Base-by-base conservation (phyloP, 2,329 filamentous ascomycete genomes). In the Nemania sp. region DNA sequence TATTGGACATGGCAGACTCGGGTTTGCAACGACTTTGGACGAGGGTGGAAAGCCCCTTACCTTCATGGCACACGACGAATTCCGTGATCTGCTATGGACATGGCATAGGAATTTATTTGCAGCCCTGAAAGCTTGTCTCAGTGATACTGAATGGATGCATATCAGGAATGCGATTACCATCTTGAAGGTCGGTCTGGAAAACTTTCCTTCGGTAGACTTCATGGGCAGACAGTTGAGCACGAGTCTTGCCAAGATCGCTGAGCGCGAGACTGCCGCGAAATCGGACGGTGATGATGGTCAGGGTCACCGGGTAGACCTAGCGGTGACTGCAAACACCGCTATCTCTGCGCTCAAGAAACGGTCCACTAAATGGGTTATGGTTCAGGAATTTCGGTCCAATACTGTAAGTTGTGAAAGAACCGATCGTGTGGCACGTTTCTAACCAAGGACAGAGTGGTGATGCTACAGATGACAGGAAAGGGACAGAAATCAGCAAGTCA, bases 141-240 rank as follows among this genome's bases (percentile, higher is more conserved):
- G 87, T 17, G 89, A 89, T 29, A 87, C 86, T 34, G 94, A 98
- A 76, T 99, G 95, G 85, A 97, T 97, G 90, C 93, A 97, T 74
- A 96, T 98, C 72, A 88, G 94, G 57, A 99, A 99, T 73, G 92
- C 92, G 46, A 96, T 98, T 67, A 95, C 90, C 59, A 83, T 98
- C 3, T 81, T 99, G 60, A 96, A 95, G 73, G 84, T 86, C 11
- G 83, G 97, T 49, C 84, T 91, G 21, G 87, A 92, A 52, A 84
- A 87, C 69, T 99, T 97, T 81, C 96, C 95, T 3, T 89, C 88
- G 15, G 86, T 98, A 59, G 92, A 96, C 71, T 95, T 92, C 74
- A 94, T 96, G 83, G 95, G 91, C 35, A 81, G 80, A 40, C 83
- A 85, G 66, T 87, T 89, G 63, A 81, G 84, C 34, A 79, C 83